These are phyloP conservation scores for Aspergillus sparsus DNA, from an alignment of 495 filamentous ascomycete species.

Conservation along the genomic window DNA sequence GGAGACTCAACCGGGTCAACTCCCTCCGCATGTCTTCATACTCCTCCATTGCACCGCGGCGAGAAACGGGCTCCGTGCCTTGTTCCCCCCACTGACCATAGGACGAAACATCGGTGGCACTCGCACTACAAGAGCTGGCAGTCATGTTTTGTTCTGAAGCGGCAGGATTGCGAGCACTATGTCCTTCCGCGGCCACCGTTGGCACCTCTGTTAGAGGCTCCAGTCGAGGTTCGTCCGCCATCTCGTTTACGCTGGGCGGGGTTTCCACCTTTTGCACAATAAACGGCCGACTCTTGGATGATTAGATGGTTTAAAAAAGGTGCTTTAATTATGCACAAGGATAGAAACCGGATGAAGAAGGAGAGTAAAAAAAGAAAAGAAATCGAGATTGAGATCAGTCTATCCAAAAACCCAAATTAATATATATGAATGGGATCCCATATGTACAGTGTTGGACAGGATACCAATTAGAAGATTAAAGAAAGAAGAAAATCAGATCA, in stretches of 20 bases:
- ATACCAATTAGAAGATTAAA: background rate
- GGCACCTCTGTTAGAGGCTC: background rate
- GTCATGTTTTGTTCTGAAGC: background rate
- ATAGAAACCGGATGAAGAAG: background rate
- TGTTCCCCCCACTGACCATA: slow-evolving; percentile 78
- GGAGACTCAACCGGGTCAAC: slow-evolving; percentile 59
- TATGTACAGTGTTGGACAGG: background rate
- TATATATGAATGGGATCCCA: background rate
- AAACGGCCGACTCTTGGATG: background rate
- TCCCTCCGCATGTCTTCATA: slow-evolving; percentile 68
- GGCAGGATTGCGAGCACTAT: background rate
- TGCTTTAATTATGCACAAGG: background rate
- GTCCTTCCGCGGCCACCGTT: background rate
- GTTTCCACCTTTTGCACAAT: background rate
- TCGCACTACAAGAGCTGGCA: slow-evolving; percentile 18
- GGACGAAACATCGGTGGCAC: slow-evolving; percentile 24
- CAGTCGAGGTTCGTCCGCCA: background rate
- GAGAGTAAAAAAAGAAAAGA: background rate
- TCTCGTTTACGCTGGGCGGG: background rate
- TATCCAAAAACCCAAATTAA: background rate
- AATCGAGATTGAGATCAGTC: background rate
- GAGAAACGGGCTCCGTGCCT: slow-evolving; percentile 65
- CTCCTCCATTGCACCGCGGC: slow-evolving; percentile 67
- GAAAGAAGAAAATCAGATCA: background rate
- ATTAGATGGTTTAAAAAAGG: background rate